Base-by-base conservation (phyloP, 164 flowering plant species). In the Echeveria elegans region DNA sequence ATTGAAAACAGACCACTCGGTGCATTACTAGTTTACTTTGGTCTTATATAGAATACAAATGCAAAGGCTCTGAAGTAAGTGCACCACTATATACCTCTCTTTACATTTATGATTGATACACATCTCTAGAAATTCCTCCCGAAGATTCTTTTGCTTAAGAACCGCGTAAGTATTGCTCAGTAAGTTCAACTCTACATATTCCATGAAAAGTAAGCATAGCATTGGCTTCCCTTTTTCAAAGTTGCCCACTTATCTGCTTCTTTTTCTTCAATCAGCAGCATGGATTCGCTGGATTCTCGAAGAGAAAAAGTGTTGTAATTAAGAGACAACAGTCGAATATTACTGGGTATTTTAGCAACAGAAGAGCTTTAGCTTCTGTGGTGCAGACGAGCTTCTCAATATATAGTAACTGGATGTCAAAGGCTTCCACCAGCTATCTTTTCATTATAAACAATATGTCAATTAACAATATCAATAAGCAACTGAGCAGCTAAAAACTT, bases 181-280 rank as follows among this genome's bases (percentile, higher is more conserved):
- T 82, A 80, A 75, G 65, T 88, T 86, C 81, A 76, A 77, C 40
- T 86, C 81, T 41, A 79, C 62, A 73, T 86, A 89, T 71, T 83
- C 82, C 65, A 82, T 81, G 14, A 89, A 82, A 73, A 92, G 90
- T 34, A 77, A 29, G 70, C 82, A 77, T 73, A 89, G 50, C 88
- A 87, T 81, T 63, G 84, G 83, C 81, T 82, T 88, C 50, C 99
- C 99, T 88, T 87, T n/a, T n/a, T 85, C 76, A 78, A 88, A n/a
- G 82, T 74, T 28, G 96, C 96, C 96, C 94, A 92, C 75, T 89
- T 94, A 69, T 91, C 97, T 61, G 99, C 99, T 30, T 94, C 77
- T 41, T 80, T 81, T 64, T 74, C 74, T 60, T 85, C 72, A 66
- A 94, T 29, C 90, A 94, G 79, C 69, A n/a, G n/a, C n/a, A n/a